A percentile compares a stretch with the other conserved stretches of the same genome.
phyloP scores from a whole-genome alignment of 2,329 filamentous ascomycete species.

The Trichoderma gracile region DNA sequence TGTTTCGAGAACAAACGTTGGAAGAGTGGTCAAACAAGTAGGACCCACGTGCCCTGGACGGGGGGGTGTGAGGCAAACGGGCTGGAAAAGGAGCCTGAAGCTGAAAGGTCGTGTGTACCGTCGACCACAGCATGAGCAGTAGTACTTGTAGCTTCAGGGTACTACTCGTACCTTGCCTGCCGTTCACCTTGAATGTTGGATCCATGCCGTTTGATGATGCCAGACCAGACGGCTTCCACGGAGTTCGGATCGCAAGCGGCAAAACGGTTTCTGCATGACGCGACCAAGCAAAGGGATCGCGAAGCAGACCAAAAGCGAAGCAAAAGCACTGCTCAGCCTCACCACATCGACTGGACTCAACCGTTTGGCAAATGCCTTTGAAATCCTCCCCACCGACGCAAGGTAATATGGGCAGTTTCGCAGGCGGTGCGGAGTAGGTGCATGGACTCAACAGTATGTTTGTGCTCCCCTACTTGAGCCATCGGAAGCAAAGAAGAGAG shows the following conservation, averaged over 20 bases:
- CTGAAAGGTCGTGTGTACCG: not conserved
- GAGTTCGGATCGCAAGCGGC: not conserved
- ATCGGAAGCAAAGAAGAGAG: not conserved
- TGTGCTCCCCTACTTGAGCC: not conserved
- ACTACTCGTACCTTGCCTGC: not conserved
- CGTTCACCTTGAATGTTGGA: not conserved
- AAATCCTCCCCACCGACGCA: not conserved
- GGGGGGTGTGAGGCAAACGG: not conserved
- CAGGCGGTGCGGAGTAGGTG: not conserved
- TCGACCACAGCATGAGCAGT: not conserved
- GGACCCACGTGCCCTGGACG: constrained; percentile 8
- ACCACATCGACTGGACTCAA: constrained; percentile 4
- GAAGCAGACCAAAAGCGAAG: not conserved
- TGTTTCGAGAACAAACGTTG: constrained; percentile 20
- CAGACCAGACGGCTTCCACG: not conserved
- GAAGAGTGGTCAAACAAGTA: not conserved
- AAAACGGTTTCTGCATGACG: constrained; percentile 1
- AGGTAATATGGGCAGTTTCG: constrained; percentile 13
- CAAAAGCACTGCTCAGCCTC: constrained; percentile 11
- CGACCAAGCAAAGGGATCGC: constrained; percentile 1
- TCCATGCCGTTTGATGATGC: not conserved
- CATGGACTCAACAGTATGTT: constrained; percentile 1
- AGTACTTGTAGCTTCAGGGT: not conserved
- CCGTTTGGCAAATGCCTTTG: constrained; percentile 1
- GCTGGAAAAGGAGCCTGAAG: not conserved